These are phyloP conservation scores for Blastobotrys mokoenaii DNA, from an alignment of 805 yeast species.

Conservation along the genomic window DNA sequence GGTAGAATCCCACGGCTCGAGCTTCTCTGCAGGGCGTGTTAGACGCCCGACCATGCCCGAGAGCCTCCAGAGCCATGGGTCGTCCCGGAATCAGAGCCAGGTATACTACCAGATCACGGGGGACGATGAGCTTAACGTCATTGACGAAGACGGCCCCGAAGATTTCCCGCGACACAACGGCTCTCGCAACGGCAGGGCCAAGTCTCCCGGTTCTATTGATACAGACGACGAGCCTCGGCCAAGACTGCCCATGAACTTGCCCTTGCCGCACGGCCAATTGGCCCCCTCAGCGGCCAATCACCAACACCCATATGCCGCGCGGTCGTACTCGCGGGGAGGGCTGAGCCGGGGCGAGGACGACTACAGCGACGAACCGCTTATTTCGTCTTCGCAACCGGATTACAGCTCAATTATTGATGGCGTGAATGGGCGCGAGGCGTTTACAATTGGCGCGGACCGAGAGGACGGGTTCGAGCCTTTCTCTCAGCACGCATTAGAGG, in stretches of 20 bases:
- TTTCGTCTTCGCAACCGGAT: slow-evolving; percentile 1
- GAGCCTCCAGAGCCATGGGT: too few species aligned
- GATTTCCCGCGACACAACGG: not conserved
- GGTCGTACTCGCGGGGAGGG: not conserved
- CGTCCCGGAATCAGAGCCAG: too few species aligned
- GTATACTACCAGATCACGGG: slow-evolving; percentile 15
- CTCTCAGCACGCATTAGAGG: slow-evolving; percentile 12
- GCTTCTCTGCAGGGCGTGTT: too few species aligned
- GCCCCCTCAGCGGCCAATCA: not conserved
- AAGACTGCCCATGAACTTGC: not conserved
- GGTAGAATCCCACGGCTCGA: slow-evolving; percentile 13
- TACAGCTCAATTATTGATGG: slow-evolving; percentile 2
- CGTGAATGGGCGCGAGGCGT: slow-evolving; percentile 8
- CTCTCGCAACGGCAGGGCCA: too few species aligned
- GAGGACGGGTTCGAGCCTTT: slow-evolving; percentile 5
- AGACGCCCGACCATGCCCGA: too few species aligned
- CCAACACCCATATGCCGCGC: slow-evolving; percentile 5
- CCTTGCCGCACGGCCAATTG: not conserved
- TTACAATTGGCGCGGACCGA: slow-evolving; percentile 8
- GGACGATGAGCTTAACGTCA: slow-evolving; percentile 1
- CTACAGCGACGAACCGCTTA: not conserved
- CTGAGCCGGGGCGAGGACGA: not conserved
- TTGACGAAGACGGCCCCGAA: slow-evolving; percentile 8
- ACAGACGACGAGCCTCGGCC: slow-evolving; percentile 2
- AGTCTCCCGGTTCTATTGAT: slow-evolving; percentile 9